Evolutionary conservation across 257 asterid genomes (phyloP).

Genomic region (Verbascum thapsus): DNA sequence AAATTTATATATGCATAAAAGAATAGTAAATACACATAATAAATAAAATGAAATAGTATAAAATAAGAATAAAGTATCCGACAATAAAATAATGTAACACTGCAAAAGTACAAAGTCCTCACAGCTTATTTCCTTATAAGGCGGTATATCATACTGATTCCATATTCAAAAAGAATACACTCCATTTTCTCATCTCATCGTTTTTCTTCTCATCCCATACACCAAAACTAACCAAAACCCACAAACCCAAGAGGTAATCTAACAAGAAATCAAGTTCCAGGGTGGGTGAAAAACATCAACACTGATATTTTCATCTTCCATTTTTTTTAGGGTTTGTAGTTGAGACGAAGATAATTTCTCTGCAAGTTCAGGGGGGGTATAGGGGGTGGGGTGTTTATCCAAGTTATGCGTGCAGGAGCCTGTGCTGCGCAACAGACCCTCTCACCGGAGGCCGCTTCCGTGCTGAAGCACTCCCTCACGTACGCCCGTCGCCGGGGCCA

Average conservation of each 20-base stretch:
- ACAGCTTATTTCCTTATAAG: conserved; percentile 25
- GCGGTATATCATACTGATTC: background rate
- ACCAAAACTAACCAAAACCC: too few relatives aligned
- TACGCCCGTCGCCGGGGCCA: conserved; percentile 85
- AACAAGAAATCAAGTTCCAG: background rate
- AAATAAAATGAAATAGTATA: too few relatives aligned
- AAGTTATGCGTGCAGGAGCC: conserved; percentile 86
- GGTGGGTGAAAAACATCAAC: too few relatives aligned
- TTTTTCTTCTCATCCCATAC: too few relatives aligned
- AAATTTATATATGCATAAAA: too few relatives aligned
- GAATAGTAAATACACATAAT: too few relatives aligned
- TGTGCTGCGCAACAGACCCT: conserved; percentile 81
- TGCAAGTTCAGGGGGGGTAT: conserved; percentile 44
- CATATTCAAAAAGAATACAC: conserved; percentile 29
- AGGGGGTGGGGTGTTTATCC: conserved; percentile 51
- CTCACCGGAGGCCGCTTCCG: conserved; percentile 94
- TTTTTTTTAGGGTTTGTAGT: too few relatives aligned
- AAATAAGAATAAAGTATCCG: too few relatives aligned
- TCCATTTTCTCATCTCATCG: conserved; percentile 14
- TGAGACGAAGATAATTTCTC: conserved; percentile 8
- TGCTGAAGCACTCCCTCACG: conserved; percentile 76
- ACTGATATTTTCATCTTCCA: too few relatives aligned
- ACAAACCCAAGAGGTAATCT: background rate
- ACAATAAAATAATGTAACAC: too few relatives aligned
- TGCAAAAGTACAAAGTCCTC: background rate